Evolutionary conservation across 257 asterid species (phyloP).

Genomic region (Fraxinus americana): DNA sequence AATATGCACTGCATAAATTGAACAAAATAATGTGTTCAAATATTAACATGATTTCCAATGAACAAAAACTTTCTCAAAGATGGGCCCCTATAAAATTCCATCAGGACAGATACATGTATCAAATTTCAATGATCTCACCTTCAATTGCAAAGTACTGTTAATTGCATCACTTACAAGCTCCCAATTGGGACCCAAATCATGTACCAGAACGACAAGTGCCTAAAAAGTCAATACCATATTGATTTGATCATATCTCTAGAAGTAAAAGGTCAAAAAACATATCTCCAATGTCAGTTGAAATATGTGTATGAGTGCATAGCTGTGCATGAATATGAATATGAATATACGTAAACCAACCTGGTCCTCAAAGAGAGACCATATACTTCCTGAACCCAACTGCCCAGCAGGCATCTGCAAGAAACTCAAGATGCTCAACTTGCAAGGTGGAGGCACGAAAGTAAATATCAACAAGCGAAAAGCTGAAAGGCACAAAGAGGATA

Average conservation of each 20-base stretch:
- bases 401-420: slow-evolving; percentile 67
- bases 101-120: slow-evolving; percentile 14
- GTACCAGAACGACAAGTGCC: slow-evolving; percentile 97
- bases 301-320: slow-evolving; percentile 6
- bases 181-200: slow-evolving; percentile 98
- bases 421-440: slow-evolving; percentile 35
- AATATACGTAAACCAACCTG: slow-evolving; percentile 56
- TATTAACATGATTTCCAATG: neutral
- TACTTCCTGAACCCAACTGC: slow-evolving; percentile 71
- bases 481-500: slow-evolving; percentile 12
- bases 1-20: slow-evolving; percentile 60
- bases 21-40: slow-evolving; percentile 19
- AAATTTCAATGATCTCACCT: slow-evolving; percentile 53
- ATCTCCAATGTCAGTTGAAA: slow-evolving; percentile 19
- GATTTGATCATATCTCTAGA: slow-evolving; percentile 20
- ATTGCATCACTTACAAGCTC: slow-evolving; percentile 96
- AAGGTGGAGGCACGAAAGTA: slow-evolving; percentile 17
- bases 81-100: slow-evolving; percentile 7
- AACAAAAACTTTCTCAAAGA: neutral
- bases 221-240: slow-evolving; percentile 33
- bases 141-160: slow-evolving; percentile 82
- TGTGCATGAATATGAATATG: slow-evolving; percentile 20
- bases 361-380: slow-evolving; percentile 89
- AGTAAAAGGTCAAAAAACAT: slow-evolving; percentile 12
- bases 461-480: slow-evolving; percentile 18